These are phyloP conservation scores for Diplogelasinospora grovesii DNA, from an alignment of 495 filamentous ascomycete species.

Conservation along the genomic window DNA sequence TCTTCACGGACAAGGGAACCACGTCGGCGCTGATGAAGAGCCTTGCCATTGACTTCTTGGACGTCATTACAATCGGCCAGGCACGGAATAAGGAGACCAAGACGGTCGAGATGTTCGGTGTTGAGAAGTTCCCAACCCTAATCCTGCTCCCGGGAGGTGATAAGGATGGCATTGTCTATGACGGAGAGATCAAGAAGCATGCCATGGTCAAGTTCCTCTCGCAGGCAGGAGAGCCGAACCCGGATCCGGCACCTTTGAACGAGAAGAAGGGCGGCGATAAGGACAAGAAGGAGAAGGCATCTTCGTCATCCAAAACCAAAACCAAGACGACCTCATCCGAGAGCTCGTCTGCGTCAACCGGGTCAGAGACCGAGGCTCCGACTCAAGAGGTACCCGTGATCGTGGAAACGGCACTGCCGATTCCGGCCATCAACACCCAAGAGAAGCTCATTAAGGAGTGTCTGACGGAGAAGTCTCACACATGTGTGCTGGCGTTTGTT, in stretches of 20 bases:
- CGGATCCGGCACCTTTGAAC: conserved; percentile 50
- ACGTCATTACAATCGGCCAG: conserved; percentile 73
- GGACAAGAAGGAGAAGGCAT: conserved; percentile 32
- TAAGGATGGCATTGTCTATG: conserved; percentile 63
- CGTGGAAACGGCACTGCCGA: conserved; percentile 48
- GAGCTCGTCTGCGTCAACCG: conserved; percentile 24
- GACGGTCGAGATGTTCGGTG: conserved; percentile 65
- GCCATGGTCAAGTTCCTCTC: conserved; percentile 77
- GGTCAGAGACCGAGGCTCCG: conserved; percentile 28
- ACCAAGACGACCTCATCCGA: conserved; percentile 34
- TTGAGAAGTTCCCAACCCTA: conserved; percentile 72
- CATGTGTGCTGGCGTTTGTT: conserved; percentile 79
- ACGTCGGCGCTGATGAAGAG: conserved; percentile 76
- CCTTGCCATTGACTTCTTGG: conserved; percentile 88
- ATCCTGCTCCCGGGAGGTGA: conserved; percentile 71
- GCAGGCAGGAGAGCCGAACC: conserved; percentile 69
- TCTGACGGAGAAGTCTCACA: conserved; percentile 66
- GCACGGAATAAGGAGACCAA: conserved; percentile 74
- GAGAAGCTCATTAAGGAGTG: conserved; percentile 63
- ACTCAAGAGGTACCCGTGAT: conserved; percentile 38
- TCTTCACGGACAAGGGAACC: conserved; percentile 92
- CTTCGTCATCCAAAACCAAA: conserved; percentile 34
- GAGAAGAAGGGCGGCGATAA: conserved; percentile 44
- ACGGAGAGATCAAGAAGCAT: conserved; percentile 82
- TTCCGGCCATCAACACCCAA: conserved; percentile 39